phyloP scores from a whole-genome alignment of 2,329 filamentous ascomycete species.

The Cladophialophora immunda region DNA sequence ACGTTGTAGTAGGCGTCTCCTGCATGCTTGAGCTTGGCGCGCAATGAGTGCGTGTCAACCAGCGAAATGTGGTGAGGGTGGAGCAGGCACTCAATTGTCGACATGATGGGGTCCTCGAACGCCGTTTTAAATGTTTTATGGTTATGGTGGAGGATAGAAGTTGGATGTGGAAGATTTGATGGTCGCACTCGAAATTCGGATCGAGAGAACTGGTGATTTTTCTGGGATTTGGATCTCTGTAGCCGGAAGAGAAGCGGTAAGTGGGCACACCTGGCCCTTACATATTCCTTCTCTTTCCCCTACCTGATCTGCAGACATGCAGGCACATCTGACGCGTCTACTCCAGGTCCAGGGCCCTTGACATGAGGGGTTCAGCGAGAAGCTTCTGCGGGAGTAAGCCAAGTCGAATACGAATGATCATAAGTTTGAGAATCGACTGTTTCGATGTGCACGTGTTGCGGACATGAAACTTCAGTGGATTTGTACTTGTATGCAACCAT shows the following conservation, averaged over 20 bases:
- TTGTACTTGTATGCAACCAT: not conserved
- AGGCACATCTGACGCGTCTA: not conserved
- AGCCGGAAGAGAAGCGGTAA: not conserved
- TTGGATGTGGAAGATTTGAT: not conserved
- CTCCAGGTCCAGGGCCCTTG: not conserved
- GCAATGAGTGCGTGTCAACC: constrained; percentile 27
- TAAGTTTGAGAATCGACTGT: not conserved
- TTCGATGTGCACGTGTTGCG: not conserved
- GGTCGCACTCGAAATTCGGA: not conserved
- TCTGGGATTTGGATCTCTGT: not conserved
- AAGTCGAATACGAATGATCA: not conserved
- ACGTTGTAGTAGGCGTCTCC: constrained; percentile 29
- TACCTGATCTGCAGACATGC: not conserved
- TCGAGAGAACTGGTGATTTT: not conserved
- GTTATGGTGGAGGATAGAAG: not conserved
- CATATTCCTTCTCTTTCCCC: constrained; percentile 1
- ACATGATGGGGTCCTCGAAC: constrained; percentile 9
- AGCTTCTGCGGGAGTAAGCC: not conserved
- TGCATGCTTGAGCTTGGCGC: constrained; percentile 24
- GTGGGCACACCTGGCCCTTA: not conserved
- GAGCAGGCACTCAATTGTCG: constrained; percentile 16
- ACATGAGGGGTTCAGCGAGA: not conserved
- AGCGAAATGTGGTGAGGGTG: constrained; percentile 30
- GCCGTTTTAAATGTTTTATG: not conserved
- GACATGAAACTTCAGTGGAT: not conserved